phyloP scores from a whole-genome alignment of 2,329 filamentous ascomycete genomes.

The Hyphodiscus sp. region DNA sequence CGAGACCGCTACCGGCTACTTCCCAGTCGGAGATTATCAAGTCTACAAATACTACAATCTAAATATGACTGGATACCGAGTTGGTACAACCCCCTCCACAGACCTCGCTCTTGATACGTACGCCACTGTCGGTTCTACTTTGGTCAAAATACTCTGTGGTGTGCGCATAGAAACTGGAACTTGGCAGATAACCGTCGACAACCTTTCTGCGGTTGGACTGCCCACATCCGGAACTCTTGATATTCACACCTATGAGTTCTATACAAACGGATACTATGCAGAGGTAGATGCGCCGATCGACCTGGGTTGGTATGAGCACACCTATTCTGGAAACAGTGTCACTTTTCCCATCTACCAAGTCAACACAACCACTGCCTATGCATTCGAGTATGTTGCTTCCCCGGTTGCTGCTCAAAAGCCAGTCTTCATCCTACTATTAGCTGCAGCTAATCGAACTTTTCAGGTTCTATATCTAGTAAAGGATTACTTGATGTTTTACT shows the following conservation, averaged over 20 bases:
- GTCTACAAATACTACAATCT: conserved; percentile 42
- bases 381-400: conserved; percentile 32
- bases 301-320: conserved; percentile 28
- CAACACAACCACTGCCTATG: conserved; percentile 33
- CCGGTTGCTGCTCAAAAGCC: no score
- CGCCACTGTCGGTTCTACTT: conserved; percentile 15
- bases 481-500: no score
- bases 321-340: conserved; percentile 31
- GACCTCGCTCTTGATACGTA: conserved; percentile 18
- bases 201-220: conserved; percentile 14
- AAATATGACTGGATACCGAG: conserved; percentile 37
- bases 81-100: conserved; percentile 30
- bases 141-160: conserved; percentile 18
- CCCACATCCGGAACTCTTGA: conserved; percentile 14
- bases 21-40: conserved; percentile 37
- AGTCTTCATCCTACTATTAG: no score
- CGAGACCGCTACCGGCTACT: conserved; percentile 30
- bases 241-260: conserved; percentile 27
- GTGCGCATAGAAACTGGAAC: conserved; percentile 15
- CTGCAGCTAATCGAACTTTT: neutral
- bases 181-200: conserved; percentile 21
- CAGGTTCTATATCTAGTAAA: no score
- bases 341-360: conserved; percentile 34
- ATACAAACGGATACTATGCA: conserved; percentile 15
- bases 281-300: conserved; percentile 23